Base-by-base conservation (phyloP, 345 rosid species). In the Heritiera littoralis region DNA sequence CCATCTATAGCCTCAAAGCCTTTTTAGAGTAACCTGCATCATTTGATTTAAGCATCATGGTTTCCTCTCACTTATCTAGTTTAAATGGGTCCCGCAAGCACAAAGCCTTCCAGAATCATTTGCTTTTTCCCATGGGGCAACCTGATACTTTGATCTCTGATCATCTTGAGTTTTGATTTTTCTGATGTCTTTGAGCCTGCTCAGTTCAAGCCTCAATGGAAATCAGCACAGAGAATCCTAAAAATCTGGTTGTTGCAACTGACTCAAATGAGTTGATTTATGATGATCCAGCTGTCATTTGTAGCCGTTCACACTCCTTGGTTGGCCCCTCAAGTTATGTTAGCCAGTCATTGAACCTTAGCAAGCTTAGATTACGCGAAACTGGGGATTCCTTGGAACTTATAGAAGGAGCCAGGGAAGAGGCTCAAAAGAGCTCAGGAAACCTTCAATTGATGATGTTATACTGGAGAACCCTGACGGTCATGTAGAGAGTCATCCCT, bases 171-270 rank as follows among this genome's bases (percentile, higher is more conserved):
- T 85, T 85, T 88, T 59, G 91, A 88, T 74, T 88, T 88, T 43
- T 65, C 81, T 71, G 91, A 88, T 85, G 88, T 86, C 43, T 88
- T 88, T 75, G 89, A 88, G 20, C 88, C 91, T 77, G 78, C 85
- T 77, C 88, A 3, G 85, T 76, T 79, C 88, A 79, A 70, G 35
- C 84, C 52, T 63, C 87, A 45, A 35, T 40, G 6, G 86, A 88
- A 79, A 68, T 72, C 49, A 77, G 59, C 67, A 38, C 32, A 5
- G 69, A 61, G 74, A 55, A 79, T 48, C 77, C 68, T 69, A 69
- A 68, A 77, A 68, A 78, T 65, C n/a, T 79, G 61, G 55, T 72
- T 66, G 79, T 35, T 71, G 70, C 20, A 9, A 75, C 68, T 20
- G 86, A 81, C 68, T 78, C 54, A 23, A 60, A 56, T 61, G 87